Conservation (phyloP, 352 stramenopile species). For the Peronospora destructor region DNA sequence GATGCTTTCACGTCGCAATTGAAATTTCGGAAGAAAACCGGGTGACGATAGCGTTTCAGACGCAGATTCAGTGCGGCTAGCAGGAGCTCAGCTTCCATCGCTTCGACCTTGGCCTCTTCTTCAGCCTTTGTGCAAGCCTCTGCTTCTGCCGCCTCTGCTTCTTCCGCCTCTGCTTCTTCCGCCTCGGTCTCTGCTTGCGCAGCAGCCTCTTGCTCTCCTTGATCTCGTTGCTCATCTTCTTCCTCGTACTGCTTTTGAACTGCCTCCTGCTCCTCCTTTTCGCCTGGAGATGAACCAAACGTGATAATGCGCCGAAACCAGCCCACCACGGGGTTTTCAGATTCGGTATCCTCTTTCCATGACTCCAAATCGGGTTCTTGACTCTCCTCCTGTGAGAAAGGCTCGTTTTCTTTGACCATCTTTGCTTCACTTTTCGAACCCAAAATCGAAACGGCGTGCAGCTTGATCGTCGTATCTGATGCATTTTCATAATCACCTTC, state of each 20-base stretch:
- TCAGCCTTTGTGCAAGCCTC: slow-evolving; percentile 2
- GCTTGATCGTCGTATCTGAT: slow-evolving; percentile 1
- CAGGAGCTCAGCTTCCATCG: slow-evolving; percentile 14
- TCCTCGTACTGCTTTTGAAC: slow-evolving; percentile 14
- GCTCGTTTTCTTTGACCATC: slow-evolving; percentile 4
- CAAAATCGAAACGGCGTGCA: background rate
- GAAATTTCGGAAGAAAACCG: slow-evolving; percentile 33
- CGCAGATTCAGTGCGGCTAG: slow-evolving; percentile 23
- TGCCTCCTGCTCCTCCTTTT: slow-evolving; percentile 15
- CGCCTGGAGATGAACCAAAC: slow-evolving; percentile 13
- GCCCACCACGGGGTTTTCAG: slow-evolving; percentile 23
- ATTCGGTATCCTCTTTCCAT: slow-evolving; percentile 15
- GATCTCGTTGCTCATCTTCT: slow-evolving; percentile 11
- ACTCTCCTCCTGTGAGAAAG: slow-evolving; percentile 7
- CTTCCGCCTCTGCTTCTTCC: slow-evolving; percentile 2
- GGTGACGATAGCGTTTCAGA: slow-evolving; percentile 24
- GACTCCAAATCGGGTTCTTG: slow-evolving; percentile 1
- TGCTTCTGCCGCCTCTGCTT: slow-evolving; percentile 5
- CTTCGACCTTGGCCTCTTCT: slow-evolving; percentile 12
- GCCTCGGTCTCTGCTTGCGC: slow-evolving; percentile 7
- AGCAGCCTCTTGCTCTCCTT: slow-evolving; percentile 11
- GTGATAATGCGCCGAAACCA: slow-evolving; percentile 32
- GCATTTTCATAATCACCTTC: slow-evolving; percentile 1
- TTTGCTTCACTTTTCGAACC: slow-evolving; percentile 3
- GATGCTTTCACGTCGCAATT: slow-evolving; percentile 25